Evolutionary conservation across 2,329 filamentous ascomycete genomes (phyloP).

Genomic region (Nigrograna mackinnonii): DNA sequence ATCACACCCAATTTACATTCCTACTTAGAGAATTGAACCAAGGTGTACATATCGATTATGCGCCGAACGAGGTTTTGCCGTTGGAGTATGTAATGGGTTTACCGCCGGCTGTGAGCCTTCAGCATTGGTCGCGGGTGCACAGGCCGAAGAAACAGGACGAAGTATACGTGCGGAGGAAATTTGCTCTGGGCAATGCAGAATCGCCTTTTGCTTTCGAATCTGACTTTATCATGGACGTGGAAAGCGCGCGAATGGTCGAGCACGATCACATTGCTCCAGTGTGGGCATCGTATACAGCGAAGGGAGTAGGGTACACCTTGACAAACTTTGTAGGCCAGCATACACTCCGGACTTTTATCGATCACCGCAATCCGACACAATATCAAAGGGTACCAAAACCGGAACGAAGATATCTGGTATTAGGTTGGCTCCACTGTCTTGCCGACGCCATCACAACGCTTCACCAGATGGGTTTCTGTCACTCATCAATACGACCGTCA

Average conservation of each 20-base stretch:
- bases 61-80: conserved; percentile 70
- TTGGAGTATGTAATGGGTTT: conserved; percentile 68
- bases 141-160: conserved; percentile 64
- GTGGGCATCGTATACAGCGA: conserved; percentile 71
- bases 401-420: conserved; percentile 61
- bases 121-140: conserved; percentile 63
- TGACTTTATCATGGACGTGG: conserved; percentile 65
- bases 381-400: conserved; percentile 66
- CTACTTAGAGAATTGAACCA: conserved; percentile 66
- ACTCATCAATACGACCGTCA: conserved; percentile 72
- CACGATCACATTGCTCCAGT: conserved; percentile 73
- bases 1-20: conserved; percentile 71
- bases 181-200: conserved; percentile 52
- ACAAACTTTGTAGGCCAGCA: conserved; percentile 69
- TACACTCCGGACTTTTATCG: conserved; percentile 69
- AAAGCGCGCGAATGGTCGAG: conserved; percentile 60
- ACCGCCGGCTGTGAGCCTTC: conserved; percentile 50
- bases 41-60: conserved; percentile 66
- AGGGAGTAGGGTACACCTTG: conserved; percentile 66
- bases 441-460: conserved; percentile 69
- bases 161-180: conserved; percentile 61
- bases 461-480: conserved; percentile 65
- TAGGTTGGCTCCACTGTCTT: conserved; percentile 78
- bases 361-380: conserved; percentile 61
- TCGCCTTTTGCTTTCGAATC: conserved; percentile 30